Evolutionary conservation across 106 monocot genomes (phyloP).

Genomic region (Triglochin maritima): DNA sequence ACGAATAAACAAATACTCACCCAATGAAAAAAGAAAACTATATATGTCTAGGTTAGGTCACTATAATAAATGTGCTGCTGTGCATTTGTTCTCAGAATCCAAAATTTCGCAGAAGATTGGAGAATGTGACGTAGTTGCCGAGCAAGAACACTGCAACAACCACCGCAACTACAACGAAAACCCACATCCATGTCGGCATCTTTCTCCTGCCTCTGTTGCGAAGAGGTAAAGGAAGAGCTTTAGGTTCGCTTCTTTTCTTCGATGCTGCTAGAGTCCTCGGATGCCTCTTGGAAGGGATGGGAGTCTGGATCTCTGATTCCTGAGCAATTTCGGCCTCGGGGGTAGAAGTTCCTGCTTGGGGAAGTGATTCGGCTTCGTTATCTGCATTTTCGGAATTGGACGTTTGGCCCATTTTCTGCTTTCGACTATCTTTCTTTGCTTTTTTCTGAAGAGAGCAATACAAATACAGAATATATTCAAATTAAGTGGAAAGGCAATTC

Average conservation of each 20-base stretch:
- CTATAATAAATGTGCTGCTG: not conserved
- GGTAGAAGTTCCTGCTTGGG: slow-evolving; percentile 2
- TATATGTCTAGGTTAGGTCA: too few relatives aligned
- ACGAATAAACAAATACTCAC: too few relatives aligned
- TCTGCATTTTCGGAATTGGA: slow-evolving; percentile 4
- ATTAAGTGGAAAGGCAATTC: too few relatives aligned
- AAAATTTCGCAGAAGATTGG: slow-evolving; percentile 16
- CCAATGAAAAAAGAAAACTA: too few relatives aligned
- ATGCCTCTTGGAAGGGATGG: slow-evolving; percentile 12
- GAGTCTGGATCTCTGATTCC: slow-evolving; percentile 6
- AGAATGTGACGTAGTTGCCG: slow-evolving; percentile 44
- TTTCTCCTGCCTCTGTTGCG: slow-evolving; percentile 57
- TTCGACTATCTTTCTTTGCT: slow-evolving; percentile 33
- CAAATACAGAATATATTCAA: too few relatives aligned
- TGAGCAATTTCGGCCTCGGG: slow-evolving; percentile 6
- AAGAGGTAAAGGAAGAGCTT: slow-evolving; percentile 47
- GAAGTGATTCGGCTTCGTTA: slow-evolving; percentile 4
- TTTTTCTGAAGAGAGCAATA: slow-evolving; percentile 39
- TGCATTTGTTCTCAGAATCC: slow-evolving; percentile 13
- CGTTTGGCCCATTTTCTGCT: slow-evolving; percentile 20
- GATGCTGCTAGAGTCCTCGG: slow-evolving; percentile 3
- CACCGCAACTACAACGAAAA: slow-evolving; percentile 5
- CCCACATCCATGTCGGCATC: slow-evolving; percentile 60
- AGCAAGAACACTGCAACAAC: slow-evolving; percentile 36
- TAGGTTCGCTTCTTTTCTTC: slow-evolving; percentile 29